phyloP scores from a whole-genome alignment of 202 grass and related monocot genomes.

The Bolboschoenoplectus hybrid region DNA sequence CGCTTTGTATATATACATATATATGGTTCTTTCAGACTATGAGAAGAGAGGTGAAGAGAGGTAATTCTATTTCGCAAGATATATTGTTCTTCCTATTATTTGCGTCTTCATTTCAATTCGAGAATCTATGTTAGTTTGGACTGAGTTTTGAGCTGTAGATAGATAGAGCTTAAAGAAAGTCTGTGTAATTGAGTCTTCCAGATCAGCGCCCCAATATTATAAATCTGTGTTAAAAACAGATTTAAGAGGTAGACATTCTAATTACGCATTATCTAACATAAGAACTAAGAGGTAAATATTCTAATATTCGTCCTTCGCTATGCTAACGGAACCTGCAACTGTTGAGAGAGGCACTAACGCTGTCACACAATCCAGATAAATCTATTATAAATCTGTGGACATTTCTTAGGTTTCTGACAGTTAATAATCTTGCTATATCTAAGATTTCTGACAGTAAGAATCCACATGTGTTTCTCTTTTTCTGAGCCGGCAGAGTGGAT shows the following conservation, averaged over 20 bases:
- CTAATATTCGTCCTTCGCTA: not conserved
- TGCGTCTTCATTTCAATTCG: not conserved
- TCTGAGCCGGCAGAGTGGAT: not conserved
- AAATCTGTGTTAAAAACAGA: too few relatives aligned
- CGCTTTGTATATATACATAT: not conserved
- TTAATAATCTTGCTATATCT: not conserved
- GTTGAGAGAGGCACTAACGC: not conserved
- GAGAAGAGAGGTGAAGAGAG: too few relatives aligned
- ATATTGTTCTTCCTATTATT: not conserved
- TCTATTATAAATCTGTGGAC: not conserved
- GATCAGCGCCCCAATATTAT: not conserved
- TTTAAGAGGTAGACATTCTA: too few relatives aligned
- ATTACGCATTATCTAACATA: not conserved
- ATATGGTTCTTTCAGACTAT: not conserved
- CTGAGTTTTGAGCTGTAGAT: not conserved
- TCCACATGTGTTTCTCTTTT: not conserved
- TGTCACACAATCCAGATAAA: not conserved
- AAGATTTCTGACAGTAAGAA: not conserved
- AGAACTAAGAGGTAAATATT: not conserved
- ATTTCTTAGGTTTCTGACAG: not conserved
- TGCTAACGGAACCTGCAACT: slow-evolving; percentile 1
- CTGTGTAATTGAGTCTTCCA: not conserved
- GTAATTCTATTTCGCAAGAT: too few relatives aligned
- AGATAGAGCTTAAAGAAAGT: not conserved
- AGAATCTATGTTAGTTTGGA: not conserved